A percentile compares a stretch with the other conserved stretches of the same genome.
Evolutionary conservation across 1,284 basidiomycete genomes (phyloP).

Genomic region (Cystobasidium sp.): DNA sequence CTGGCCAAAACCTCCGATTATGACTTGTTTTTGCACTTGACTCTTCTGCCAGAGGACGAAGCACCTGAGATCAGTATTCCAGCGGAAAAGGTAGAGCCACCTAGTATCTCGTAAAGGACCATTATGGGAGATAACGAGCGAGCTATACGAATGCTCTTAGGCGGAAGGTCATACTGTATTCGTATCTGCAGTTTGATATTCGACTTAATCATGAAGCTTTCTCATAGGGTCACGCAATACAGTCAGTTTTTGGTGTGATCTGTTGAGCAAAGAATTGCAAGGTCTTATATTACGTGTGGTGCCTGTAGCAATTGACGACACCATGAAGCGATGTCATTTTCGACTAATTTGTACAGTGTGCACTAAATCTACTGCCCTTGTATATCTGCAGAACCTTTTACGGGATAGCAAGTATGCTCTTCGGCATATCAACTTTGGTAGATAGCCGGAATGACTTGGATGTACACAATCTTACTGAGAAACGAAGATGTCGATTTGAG

Average conservation of each 20-base stretch:
- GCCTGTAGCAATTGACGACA: no score
- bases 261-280: not conserved
- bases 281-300: not conserved
- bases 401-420: no score
- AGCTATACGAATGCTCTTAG: not conserved
- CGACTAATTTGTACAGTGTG: slow-evolving; percentile 11
- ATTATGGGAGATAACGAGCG: no score
- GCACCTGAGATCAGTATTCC: slow-evolving; percentile 34
- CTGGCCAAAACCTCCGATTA: not conserved
- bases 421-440: no score
- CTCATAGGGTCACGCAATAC: not conserved
- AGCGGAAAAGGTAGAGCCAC: slow-evolving; percentile 32
- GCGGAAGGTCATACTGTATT: no score
- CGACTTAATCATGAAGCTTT: not conserved
- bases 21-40: not conserved
- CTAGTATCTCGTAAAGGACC: slow-evolving; percentile 25
- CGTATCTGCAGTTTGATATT: no score
- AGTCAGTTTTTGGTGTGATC: not conserved
- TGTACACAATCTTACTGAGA: no score
- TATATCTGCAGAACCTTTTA: no score
- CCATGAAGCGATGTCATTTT: not conserved
- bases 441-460: no score
- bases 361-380: not conserved
- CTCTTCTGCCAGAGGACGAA: slow-evolving; percentile 25
- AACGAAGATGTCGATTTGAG: no score